Base-by-base conservation (phyloP, 495 filamentous ascomycete genomes). In the Annulohypoxylon moriforme region DNA sequence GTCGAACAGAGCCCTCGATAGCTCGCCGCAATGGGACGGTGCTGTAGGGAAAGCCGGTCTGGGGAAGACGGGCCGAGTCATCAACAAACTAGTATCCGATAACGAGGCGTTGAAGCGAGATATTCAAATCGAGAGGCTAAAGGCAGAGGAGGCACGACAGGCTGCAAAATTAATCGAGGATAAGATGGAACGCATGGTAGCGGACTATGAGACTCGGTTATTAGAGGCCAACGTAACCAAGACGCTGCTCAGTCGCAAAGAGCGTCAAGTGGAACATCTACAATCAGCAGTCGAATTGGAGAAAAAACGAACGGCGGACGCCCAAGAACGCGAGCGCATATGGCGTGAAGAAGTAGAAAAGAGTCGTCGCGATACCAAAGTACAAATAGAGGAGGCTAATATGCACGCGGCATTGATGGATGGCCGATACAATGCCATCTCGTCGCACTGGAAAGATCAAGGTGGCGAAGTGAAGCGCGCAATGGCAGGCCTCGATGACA, bases 51-150 rank as follows among this genome's bases (percentile, higher is more conserved):
- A 92, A 59, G 93, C 93, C 29, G 89, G 89, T 9, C 88, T 92
- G 0, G 94, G 94, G 63, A 97, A 97, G 81, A 96, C 92, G 1
- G 94, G 94, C n/a, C 88, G 94, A 13, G 94, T 98, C 13, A 97
- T 98, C 74, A 94, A 97, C 77, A 88, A 89, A 60, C 78, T 98
- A 34, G 93, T 96, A 81, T 92, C 90, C 36, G 94, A 98, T 71
- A 96, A 95, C 73, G 94, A 97, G 56, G 88, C 90, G 27, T 81
- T 96, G 49, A 93, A 89, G 64, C 89, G 94, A 42, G 94, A 97
- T 68, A 86, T 94, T 59, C 86, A 90, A 63, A 84, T 94, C 22
- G 91, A 94, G 76, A 87, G 87, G 31, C 84, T 91, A 16, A 87
- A 88, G 16, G 85, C 91, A 31, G 92, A 95, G 60, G 93, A 94